phyloP scores from a whole-genome alignment of 257 asterid genomes.

The Solanum paucissectum region DNA sequence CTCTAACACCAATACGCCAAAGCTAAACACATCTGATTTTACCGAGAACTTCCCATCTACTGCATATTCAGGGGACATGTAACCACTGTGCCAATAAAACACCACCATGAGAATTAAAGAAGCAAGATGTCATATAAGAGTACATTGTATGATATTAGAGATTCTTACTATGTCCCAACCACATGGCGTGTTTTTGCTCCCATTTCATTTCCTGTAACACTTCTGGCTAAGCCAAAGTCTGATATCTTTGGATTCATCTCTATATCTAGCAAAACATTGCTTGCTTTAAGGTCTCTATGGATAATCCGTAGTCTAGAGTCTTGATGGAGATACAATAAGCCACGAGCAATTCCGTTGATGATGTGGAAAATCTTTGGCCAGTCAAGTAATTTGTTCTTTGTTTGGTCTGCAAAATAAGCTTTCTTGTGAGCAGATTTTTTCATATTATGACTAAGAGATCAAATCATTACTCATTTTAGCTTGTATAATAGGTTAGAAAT shows the following conservation, averaged over 20 bases:
- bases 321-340: conserved; percentile 22
- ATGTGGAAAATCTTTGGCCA: conserved; percentile 17
- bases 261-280: conserved; percentile 16
- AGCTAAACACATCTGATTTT: conserved; percentile 25
- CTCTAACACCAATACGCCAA: conserved; percentile 21
- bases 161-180: conserved; percentile 19
- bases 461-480: not conserved
- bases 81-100: conserved; percentile 9
- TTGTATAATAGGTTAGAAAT: not conserved
- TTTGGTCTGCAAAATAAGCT: conserved; percentile 6
- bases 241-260: conserved; percentile 27
- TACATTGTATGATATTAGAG: not conserved
- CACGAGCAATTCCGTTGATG: conserved; percentile 25
- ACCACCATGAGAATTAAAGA: not conserved
- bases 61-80: conserved; percentile 28
- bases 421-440: not conserved
- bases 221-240: conserved; percentile 19
- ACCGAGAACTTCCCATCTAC: conserved; percentile 19
- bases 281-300: conserved; percentile 24
- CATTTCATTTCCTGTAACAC: conserved; percentile 16
- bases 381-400: conserved; percentile 2
- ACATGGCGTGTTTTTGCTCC: conserved; percentile 15
- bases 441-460: not conserved
- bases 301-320: conserved; percentile 21
- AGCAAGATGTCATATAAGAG: not conserved